Conservation (phyloP, 257 asterid genomes). For the Perilla frutescens region DNA sequence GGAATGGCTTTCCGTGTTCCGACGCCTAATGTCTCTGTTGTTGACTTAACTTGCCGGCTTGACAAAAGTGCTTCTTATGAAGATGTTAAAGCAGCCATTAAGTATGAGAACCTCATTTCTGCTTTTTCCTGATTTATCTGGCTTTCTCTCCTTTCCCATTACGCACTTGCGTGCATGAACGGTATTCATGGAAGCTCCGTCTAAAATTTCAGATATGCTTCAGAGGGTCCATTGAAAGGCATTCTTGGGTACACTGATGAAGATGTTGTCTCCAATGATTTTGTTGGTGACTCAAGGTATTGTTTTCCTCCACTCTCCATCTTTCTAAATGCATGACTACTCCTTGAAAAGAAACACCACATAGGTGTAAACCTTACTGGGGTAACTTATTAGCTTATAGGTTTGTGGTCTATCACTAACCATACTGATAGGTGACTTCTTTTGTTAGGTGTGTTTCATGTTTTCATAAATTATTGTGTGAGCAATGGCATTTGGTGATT, state of each 20-base stretch:
- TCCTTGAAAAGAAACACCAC: background rate
- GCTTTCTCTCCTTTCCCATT: background rate
- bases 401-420: no score
- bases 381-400: no score
- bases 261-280: constrained; percentile 97
- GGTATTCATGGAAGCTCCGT: background rate
- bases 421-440: no score
- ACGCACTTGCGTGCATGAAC: background rate
- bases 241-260: constrained; percentile 99
- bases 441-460: no score
- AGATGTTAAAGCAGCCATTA: constrained; percentile 92
- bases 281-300: constrained; percentile 95
- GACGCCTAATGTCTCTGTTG: constrained; percentile 96
- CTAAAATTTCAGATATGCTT: constrained; percentile 69
- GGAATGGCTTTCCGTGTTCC: constrained; percentile 99
- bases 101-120: constrained; percentile 50
- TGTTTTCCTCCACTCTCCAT: background rate
- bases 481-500: background rate
- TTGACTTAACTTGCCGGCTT: constrained; percentile 94
- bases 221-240: constrained; percentile 91
- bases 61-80: constrained; percentile 91
- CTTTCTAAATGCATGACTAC: background rate
- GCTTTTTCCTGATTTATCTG: constrained; percentile 6
- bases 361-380: background rate
- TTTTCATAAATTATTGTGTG: no score